phyloP scores from a whole-genome alignment of 139 green algal genomes.

The Nannochloris sp. region DNA sequence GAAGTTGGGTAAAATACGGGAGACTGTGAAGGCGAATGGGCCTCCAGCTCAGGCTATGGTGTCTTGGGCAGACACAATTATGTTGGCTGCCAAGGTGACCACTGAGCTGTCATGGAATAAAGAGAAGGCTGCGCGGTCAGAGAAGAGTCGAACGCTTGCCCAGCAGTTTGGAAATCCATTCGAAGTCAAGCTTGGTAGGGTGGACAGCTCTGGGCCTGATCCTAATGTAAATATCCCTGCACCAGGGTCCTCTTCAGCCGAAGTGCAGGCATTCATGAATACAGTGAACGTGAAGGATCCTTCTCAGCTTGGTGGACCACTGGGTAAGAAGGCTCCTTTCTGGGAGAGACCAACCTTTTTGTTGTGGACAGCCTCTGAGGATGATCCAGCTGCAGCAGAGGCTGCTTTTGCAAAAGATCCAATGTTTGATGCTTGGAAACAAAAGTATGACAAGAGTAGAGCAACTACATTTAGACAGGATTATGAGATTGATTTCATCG shows the following conservation, averaged over 20 bases:
- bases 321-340: conserved; percentile 59
- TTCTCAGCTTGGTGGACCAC: conserved; percentile 24
- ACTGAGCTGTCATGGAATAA: not conserved
- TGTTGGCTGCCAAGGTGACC: conserved; percentile 38
- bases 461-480: conserved; percentile 30
- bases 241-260: conserved; percentile 25
- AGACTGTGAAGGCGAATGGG: conserved; percentile 46
- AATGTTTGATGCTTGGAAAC: conserved; percentile 40
- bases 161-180: conserved; percentile 2
- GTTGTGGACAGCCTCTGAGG: conserved; percentile 33
- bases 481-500: conserved; percentile 70
- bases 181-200: conserved; percentile 41
- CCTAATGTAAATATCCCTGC: conserved; percentile 26
- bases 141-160: not conserved
- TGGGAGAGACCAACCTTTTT: conserved; percentile 50
- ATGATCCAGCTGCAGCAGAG: conserved; percentile 19
- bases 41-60: conserved; percentile 37
- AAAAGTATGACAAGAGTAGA: conserved; percentile 48
- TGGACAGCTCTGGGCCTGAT: conserved; percentile 35
- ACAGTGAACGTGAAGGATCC: conserved; percentile 26
- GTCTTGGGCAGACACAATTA: conserved; percentile 54
- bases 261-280: conserved; percentile 33
- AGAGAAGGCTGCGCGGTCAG: not conserved
- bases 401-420: conserved; percentile 11
- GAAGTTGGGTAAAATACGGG: conserved; percentile 48